Percentiles rank a stretch among this genome's conserved stretches.
These are phyloP conservation scores for Pezicula rhizophila DNA, from an alignment of 2,329 filamentous ascomycete species.

Conservation along the genomic window DNA sequence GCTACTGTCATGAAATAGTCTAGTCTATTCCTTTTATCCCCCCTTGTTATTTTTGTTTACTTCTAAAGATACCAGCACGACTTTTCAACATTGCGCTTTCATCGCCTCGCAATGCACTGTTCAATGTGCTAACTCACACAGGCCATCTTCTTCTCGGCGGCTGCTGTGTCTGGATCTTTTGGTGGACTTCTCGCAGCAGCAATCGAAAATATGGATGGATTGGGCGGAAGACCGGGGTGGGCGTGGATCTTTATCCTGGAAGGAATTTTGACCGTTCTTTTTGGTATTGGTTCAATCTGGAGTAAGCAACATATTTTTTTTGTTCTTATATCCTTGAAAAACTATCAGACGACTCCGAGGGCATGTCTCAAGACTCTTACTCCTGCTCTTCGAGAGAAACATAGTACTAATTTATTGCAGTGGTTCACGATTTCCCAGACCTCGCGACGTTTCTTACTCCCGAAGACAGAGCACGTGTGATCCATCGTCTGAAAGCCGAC, in stretches of 20 bases:
- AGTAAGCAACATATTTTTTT: conserved; percentile 16
- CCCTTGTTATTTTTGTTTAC: too few species aligned
- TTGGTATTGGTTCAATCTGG: conserved; percentile 66
- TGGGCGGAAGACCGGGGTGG: conserved; percentile 52
- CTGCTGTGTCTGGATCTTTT: conserved; percentile 72
- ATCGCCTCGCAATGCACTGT: background rate
- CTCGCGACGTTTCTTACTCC: conserved; percentile 66
- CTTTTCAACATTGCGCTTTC: conserved; percentile 4
- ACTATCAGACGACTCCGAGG: too few species aligned
- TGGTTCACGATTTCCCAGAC: conserved; percentile 78
- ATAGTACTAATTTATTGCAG: too few species aligned
- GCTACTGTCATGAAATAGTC: too few species aligned
- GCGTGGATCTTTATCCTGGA: conserved; percentile 65
- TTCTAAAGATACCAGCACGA: too few species aligned
- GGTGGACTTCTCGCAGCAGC: conserved; percentile 68
- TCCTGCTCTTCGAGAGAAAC: too few species aligned
- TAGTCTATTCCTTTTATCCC: too few species aligned
- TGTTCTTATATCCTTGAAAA: too few species aligned
- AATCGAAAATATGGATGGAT: conserved; percentile 63
- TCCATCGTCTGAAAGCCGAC: conserved; percentile 64
- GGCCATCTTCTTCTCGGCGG: conserved; percentile 79
- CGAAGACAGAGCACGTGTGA: conserved; percentile 64
- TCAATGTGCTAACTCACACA: conserved; percentile 5
- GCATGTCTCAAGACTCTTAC: too few species aligned
- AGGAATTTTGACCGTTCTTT: conserved; percentile 62